Evolutionary conservation across 768 basidiomycete species (phyloP), one percentile per base, ranked within the genome.

Genomic region (Suillus placidus): DNA sequence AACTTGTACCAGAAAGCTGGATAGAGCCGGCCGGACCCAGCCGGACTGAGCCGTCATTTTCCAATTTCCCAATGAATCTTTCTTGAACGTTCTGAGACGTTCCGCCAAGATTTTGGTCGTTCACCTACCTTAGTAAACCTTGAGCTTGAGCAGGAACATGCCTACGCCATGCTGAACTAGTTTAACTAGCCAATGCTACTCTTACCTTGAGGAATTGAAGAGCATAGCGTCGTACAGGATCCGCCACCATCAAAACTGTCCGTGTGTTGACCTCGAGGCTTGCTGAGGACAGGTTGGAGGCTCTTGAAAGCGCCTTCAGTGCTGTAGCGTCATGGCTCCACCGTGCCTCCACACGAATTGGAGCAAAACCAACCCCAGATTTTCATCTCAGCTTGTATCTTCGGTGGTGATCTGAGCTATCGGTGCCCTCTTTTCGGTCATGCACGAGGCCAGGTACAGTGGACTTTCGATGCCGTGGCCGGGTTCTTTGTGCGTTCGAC

Each of bases 401-500:
- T 60, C 58, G 40, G 1, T 60, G 16, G 23, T 60, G 40, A 26
- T 30, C 40, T n/a, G 23, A 18, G 8, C 40, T 60, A 60, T 32
- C 40, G 40, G 58, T 12, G 26, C 58, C 57, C 57, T 58, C 20
- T 40, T 40, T 30, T 30, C 40, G 26, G 40, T 10, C 58, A 42
- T 42, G 10, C 58, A 60, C 37, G 58, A 60, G 57, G 57, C 57
- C 18, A 63, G 40, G 61, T 63, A 40, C 67, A 43, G 7, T 65
- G 57, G 10, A 42, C 16, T 49, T 62, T 67, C 51, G 30, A 52
- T 52, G 30, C 32, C 34, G 54, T 34, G 34, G 54, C 54, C 34
- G 32, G 54, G 54, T 35, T n/a, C 67, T 56, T 49, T 56, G 49
- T 62, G 30, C 18, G 67, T 66, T 68, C 35, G 38, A 67, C 71